Conservation (phyloP, 2,329 filamentous ascomycete genomes). For the Scedosporium boydii region DNA sequence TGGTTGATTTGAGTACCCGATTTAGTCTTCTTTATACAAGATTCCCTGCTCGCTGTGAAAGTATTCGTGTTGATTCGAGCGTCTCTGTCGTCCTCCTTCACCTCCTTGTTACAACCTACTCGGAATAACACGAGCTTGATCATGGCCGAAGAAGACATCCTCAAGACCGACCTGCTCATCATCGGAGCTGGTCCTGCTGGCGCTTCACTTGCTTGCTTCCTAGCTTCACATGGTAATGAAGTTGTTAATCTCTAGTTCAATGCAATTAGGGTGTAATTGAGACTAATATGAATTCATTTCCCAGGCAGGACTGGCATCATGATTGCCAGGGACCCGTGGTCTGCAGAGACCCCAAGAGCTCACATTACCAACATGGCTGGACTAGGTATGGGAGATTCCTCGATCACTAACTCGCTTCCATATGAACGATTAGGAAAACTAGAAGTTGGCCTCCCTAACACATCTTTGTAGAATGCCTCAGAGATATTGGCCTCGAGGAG, state of each 20-base stretch:
- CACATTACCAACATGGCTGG: conserved; percentile 53
- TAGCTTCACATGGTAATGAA: conserved; percentile 33
- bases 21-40: not conserved
- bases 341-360: conserved; percentile 46
- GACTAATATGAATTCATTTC: not conserved
- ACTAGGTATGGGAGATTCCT: conserved; percentile 21
- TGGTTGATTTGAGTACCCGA: too few relatives aligned
- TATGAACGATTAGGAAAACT: too few relatives aligned
- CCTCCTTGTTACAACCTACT: not conserved
- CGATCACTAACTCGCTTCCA: not conserved
- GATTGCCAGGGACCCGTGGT: conserved; percentile 36
- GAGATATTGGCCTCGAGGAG: conserved; percentile 39
- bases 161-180: conserved; percentile 35
- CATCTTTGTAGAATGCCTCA: conserved; percentile 32
- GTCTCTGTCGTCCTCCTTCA: not conserved
- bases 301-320: conserved; percentile 42
- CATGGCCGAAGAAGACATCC: not conserved
- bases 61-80: not conserved
- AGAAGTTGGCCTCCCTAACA: not conserved
- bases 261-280: not conserved
- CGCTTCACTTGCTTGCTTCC: conserved; percentile 43
- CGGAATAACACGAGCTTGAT: not conserved
- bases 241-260: not conserved
- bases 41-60: not conserved
- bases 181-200: conserved; percentile 45